Evolutionary conservation across 108 stramenopile genomes (phyloP), one percentile per base, ranked within the genome.

Genomic region (Nitzschia inconspicua): DNA sequence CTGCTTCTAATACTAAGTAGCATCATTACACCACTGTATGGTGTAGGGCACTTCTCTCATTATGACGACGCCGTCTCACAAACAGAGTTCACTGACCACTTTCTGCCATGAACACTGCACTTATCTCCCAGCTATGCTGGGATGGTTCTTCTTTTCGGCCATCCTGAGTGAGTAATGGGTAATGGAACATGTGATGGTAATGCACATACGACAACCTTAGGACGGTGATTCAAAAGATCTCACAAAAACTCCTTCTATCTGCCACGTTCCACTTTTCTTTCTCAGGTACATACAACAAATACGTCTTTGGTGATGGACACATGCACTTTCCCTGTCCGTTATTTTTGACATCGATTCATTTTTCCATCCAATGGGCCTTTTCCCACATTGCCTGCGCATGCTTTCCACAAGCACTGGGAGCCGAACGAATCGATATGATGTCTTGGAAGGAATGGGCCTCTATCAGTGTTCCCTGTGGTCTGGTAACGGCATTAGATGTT

Each of bases 111-210:
- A 80, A 19, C 89, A 90, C 53, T 90, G 89, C 51, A 70, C 73
- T 23, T 87, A 87, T 69, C 71, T 91, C 3, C 85, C 84, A 14
- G 70, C 86, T 26, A 88, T 95, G 86, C 14, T 73, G 43, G 94
- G 90, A 8, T 95, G 94, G 89, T 95, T 95, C 53, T 27, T 91
- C 47, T 95, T 91, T 69, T 86, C 85, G 19, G 84, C 89, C n/a
- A 50, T 83, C 9, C 57, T 95, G n/a, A 54, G 67, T 83, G 68
- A 48, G 40, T 74, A 58, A 54, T 80, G 43, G 83, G 82, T 71
- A 81, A 79, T 75, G 63, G 23, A 75, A 70, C 22, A 74, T 73
- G 68, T 67, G 69, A 28, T 46, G 47, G 39, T 40, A 27, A 4
- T 23, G 18, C 1, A 23, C 13, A 26, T 9, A 53, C 13, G 9